phyloP scores from a whole-genome alignment of 805 yeast genomes.

The Brettanomyces sp. region DNA sequence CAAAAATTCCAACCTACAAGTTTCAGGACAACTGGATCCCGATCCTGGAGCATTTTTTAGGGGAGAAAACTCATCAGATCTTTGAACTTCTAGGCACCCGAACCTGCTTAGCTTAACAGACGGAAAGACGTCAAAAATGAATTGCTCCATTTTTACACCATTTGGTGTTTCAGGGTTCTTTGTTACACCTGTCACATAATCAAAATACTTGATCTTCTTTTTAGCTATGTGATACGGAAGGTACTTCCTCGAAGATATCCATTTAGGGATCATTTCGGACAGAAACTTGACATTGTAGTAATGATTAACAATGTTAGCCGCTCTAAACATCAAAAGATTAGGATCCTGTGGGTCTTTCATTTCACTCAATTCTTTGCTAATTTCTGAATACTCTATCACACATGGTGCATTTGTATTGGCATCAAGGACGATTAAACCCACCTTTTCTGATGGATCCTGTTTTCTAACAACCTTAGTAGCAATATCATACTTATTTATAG shows the following conservation, averaged over 20 bases:
- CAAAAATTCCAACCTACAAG: slow-evolving; percentile 61
- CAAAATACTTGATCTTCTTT: slow-evolving; percentile 64
- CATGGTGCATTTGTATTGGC: slow-evolving; percentile 54
- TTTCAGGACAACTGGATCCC: slow-evolving; percentile 74
- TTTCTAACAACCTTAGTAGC: slow-evolving; percentile 95
- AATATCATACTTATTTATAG: slow-evolving; percentile 52
- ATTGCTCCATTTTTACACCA: slow-evolving; percentile 93
- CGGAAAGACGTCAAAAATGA: slow-evolving; percentile 93
- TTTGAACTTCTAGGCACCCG: slow-evolving; percentile 86
- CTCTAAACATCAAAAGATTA: slow-evolving; percentile 59
- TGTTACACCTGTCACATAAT: slow-evolving; percentile 34
- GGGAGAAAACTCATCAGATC: slow-evolving; percentile 85
- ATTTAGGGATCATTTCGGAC: slow-evolving; percentile 45
- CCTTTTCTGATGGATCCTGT: slow-evolving; percentile 77
- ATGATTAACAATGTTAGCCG: slow-evolving; percentile 96
- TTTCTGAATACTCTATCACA: slow-evolving; percentile 93
- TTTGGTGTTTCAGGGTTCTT: slow-evolving; percentile 67
- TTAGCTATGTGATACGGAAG: slow-evolving; percentile 93
- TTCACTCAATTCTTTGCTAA: slow-evolving; percentile 62
- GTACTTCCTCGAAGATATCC: slow-evolving; percentile 56
- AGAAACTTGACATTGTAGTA: slow-evolving; percentile 81
- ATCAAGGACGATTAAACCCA: slow-evolving; percentile 81
- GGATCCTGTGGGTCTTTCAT: slow-evolving; percentile 47
- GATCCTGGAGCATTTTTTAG: slow-evolving; percentile 85
- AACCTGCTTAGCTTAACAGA: slow-evolving; percentile 59